Percentiles rank a stretch among this genome's conserved stretches.
phyloP scores from a whole-genome alignment of 768 basidiomycete species.

The Phlebiopsis gigantea region DNA sequence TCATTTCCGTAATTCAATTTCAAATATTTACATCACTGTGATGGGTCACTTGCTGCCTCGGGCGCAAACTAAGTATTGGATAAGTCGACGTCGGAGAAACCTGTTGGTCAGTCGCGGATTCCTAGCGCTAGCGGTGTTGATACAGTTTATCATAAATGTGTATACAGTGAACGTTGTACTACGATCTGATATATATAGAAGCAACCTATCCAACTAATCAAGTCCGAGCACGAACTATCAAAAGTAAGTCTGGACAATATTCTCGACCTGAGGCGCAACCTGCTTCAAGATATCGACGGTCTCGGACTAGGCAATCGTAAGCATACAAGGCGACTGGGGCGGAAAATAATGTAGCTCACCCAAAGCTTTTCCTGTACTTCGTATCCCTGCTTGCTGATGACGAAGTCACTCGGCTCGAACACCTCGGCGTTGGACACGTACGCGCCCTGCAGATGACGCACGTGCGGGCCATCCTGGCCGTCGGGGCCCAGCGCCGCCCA shows the following conservation, averaged over 20 bases:
- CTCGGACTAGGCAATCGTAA: slow-evolving; percentile 19
- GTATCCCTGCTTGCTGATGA: slow-evolving; percentile 26
- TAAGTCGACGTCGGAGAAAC: no score
- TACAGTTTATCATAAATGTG: no score
- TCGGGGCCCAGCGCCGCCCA: slow-evolving; percentile 26
- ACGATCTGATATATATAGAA: no score
- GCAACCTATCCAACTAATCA: no score
- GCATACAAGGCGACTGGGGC: not conserved
- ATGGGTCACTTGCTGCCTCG: no score
- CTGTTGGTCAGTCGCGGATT: no score
- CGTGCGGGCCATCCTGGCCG: slow-evolving; percentile 13
- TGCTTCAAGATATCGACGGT: slow-evolving; percentile 20
- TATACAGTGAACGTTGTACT: no score
- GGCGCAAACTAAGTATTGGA: no score
- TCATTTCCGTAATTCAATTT: no score
- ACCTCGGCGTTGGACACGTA: slow-evolving; percentile 26
- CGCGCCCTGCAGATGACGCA: slow-evolving; percentile 20
- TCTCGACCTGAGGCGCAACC: slow-evolving; percentile 7
- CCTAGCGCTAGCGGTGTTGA: no score
- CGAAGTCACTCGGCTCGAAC: slow-evolving; percentile 28
- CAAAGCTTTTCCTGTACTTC: slow-evolving; percentile 27
- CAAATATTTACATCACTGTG: no score
- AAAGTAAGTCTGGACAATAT: slow-evolving; percentile 2
- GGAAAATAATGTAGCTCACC: slow-evolving; percentile 20
- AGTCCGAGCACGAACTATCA: no score